These are phyloP conservation scores for Chionographis japonica DNA, from an alignment of 106 monocot genomes.

Conservation along the genomic window DNA sequence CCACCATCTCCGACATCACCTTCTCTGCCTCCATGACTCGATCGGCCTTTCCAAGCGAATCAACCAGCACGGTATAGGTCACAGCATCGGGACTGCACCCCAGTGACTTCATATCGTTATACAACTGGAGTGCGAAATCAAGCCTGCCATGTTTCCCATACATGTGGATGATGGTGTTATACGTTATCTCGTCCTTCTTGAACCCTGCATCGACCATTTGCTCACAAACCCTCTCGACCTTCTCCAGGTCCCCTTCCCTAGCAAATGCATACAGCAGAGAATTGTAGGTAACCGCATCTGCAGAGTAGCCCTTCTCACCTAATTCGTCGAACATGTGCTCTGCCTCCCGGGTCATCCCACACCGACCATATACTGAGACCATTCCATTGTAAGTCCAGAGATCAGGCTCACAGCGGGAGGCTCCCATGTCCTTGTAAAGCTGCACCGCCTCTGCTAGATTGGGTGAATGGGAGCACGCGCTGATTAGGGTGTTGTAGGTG, in stretches of 20 bases:
- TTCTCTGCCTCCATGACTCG: slow-evolving; percentile 59
- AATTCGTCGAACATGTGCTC: slow-evolving; percentile 59
- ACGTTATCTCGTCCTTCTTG: slow-evolving; percentile 87
- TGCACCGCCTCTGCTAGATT: slow-evolving; percentile 53
- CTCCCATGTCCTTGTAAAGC: slow-evolving; percentile 61
- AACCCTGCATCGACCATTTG: slow-evolving; percentile 74
- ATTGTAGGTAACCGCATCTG: slow-evolving; percentile 92
- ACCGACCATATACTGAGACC: slow-evolving; percentile 74
- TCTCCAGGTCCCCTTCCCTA: slow-evolving; percentile 35
- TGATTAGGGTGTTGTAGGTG: slow-evolving; percentile 93
- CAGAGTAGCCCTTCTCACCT: slow-evolving; percentile 45
- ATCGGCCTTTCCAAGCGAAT: slow-evolving; percentile 72
- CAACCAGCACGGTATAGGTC: slow-evolving; percentile 84
- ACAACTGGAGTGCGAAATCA: slow-evolving; percentile 53
- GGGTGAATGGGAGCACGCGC: slow-evolving; percentile 54
- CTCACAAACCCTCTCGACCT: slow-evolving; percentile 56
- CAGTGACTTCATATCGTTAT: slow-evolving; percentile 58
- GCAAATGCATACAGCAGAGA: slow-evolving; percentile 88
- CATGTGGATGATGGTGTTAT: slow-evolving; percentile 97
- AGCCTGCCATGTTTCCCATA: slow-evolving; percentile 75
- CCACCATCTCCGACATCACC: slow-evolving; percentile 75
- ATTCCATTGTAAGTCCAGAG: slow-evolving; percentile 94
- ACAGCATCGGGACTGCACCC: slow-evolving; percentile 79
- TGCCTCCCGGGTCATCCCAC: slow-evolving; percentile 49
- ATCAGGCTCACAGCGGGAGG: slow-evolving; percentile 64